Evolutionary conservation across 2,329 filamentous ascomycete genomes (phyloP), one percentile per base, ranked within the genome.

Genomic region (Lasiodiplodia sp.): DNA sequence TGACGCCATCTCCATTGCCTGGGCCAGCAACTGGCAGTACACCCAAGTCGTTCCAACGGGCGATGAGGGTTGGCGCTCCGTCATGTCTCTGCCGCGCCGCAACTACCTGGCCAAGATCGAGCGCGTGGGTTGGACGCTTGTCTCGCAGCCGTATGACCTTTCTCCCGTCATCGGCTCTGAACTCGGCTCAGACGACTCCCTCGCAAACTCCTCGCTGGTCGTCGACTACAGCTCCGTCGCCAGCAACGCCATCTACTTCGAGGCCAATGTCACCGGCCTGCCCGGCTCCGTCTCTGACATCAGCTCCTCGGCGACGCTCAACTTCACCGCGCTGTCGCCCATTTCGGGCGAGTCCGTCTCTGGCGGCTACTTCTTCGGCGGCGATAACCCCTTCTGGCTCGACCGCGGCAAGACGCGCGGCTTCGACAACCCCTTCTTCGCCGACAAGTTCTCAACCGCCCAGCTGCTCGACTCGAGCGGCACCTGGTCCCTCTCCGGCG

Each of bases 11-110:
- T 84, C 80, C 49, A 82, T 89, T 5, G 84, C 82, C 11, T 89
- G 87, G 87, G 85, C 85, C 0, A 85, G 81, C 67, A 89, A 89
- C 70, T 89, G 87, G 84, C 83, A 89, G 74, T 90, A 90, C 75
- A 80, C 83, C 0, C 79, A 85, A 69, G 69, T 79, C 2, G 85
- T 88, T 0, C 87, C 87, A 0, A 88, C 87, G 0, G 86, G 83
- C 0, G 75, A 81, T 3, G 85, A 89, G 72, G 81, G 83, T 34
- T 89, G 85, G 83, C 81, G 86, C 23, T 83, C 82, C 63, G 76
- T 81, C 31, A 87, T 87, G 84, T 83, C 82, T 2, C 72, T 87
- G 1, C 85, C 88, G 2, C 80, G 88, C 0, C 76, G 77, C 4
- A 85, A 85, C 67, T 84, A 85, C 63, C 76, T 91, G 10, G 83